Conservation (phyloP, 2,329 filamentous ascomycete genomes). For the Curvularia sp. region DNA sequence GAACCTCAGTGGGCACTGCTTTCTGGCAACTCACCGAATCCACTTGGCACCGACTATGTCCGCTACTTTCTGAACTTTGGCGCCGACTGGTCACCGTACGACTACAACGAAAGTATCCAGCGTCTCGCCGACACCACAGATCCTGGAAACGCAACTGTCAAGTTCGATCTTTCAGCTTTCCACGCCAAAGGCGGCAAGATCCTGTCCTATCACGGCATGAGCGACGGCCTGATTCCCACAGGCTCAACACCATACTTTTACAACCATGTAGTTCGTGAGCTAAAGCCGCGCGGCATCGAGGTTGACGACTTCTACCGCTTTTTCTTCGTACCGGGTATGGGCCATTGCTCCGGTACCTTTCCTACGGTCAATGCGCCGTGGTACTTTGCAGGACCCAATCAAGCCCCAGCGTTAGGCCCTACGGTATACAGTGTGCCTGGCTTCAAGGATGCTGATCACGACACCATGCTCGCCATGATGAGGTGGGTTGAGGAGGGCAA, state of each 20-base stretch:
- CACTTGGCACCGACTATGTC: slow-evolving; percentile 48
- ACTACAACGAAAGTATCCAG: slow-evolving; percentile 48
- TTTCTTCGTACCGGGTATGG: slow-evolving; percentile 57
- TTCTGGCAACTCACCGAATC: slow-evolving; percentile 50
- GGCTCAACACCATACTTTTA: slow-evolving; percentile 62
- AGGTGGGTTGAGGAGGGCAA: slow-evolving; percentile 54
- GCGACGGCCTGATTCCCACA: slow-evolving; percentile 58
- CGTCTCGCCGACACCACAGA: slow-evolving; percentile 51
- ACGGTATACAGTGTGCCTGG: slow-evolving; percentile 38
- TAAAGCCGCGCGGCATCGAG: slow-evolving; percentile 47
- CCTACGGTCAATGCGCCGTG: slow-evolving; percentile 51
- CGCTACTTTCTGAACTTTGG: slow-evolving; percentile 52
- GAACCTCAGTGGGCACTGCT: slow-evolving; percentile 46
- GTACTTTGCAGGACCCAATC: slow-evolving; percentile 53
- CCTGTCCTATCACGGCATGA: slow-evolving; percentile 55
- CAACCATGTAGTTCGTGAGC: slow-evolving; percentile 51
- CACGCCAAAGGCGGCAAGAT: slow-evolving; percentile 52
- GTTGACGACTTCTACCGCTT: slow-evolving; percentile 54
- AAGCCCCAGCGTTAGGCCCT: slow-evolving; percentile 15
- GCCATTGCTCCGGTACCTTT: slow-evolving; percentile 52
- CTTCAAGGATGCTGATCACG: slow-evolving; percentile 51
- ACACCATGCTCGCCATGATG: slow-evolving; percentile 57
- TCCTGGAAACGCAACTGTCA: slow-evolving; percentile 60
- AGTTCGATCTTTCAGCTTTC: slow-evolving; percentile 59
- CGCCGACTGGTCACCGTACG: slow-evolving; percentile 4